These are phyloP conservation scores for Rhodotorula graminis DNA, from an alignment of 768 basidiomycete genomes.

Conservation along the genomic window DNA sequence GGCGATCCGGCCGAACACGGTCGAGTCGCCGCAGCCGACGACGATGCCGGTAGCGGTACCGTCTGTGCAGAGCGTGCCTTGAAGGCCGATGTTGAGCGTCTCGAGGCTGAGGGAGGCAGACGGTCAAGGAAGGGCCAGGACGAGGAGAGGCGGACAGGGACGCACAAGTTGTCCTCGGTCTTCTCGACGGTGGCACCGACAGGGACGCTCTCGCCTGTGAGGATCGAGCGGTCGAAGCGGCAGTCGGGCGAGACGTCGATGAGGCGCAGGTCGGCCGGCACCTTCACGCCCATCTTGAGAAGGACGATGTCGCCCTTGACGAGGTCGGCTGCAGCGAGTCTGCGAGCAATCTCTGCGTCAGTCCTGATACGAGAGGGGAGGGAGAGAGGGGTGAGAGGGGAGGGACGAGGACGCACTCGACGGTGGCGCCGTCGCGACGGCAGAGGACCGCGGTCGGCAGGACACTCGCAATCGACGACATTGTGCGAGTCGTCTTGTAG, in stretches of 20 bases:
- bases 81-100: conserved; percentile 59
- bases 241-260: conserved; percentile 56
- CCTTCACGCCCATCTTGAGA: conserved; percentile 38
- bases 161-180: conserved; percentile 53
- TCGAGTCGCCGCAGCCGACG: conserved; percentile 26
- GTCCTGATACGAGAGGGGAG: too few relatives aligned
- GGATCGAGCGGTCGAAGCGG: conserved; percentile 60
- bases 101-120: conserved; percentile 43
- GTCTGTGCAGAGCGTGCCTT: conserved; percentile 45
- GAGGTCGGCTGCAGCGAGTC: background rate
- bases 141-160: conserved; percentile 29
- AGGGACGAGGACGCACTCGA: background rate
- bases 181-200: conserved; percentile 48
- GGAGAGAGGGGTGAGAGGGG: background rate
- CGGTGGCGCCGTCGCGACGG: conserved; percentile 41
- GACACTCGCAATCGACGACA: conserved; percentile 56
- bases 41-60: conserved; percentile 19
- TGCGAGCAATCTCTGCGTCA: background rate
- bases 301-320: conserved; percentile 18
- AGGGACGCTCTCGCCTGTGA: conserved; percentile 57
- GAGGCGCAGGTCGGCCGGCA: conserved; percentile 50
- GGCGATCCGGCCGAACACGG: conserved; percentile 53
- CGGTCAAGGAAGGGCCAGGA: conserved; percentile 44
- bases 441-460: conserved; percentile 46
- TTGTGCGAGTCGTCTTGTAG: conserved; percentile 58